These are phyloP conservation scores for Aspergillus sp. DNA, from an alignment of 2,329 filamentous ascomycete genomes.

Conservation along the genomic window DNA sequence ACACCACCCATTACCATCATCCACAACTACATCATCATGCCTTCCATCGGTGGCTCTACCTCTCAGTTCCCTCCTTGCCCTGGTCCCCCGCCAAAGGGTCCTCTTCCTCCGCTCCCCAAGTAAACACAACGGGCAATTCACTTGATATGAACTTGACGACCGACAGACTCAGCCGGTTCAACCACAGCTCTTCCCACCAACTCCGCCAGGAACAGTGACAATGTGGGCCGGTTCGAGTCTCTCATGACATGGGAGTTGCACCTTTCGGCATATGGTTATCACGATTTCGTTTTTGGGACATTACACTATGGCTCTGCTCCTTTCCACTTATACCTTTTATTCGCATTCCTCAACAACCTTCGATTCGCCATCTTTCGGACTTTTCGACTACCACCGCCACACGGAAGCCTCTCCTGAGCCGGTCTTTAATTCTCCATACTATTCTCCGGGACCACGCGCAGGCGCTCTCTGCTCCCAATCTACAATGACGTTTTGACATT, in stretches of 20 bases:
- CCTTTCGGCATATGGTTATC: constrained; percentile 32
- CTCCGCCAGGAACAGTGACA: constrained; percentile 2
- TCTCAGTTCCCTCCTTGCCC: constrained; percentile 44
- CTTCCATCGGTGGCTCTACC: constrained; percentile 35
- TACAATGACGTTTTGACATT: constrained; percentile 19
- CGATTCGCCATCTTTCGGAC: constrained; percentile 9
- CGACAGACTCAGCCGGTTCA: constrained; percentile 27
- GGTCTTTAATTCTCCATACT: constrained; percentile 5
- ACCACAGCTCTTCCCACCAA: constrained; percentile 22
- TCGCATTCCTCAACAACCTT: constrained; percentile 14
- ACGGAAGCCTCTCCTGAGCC: neutral
- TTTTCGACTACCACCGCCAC: constrained; percentile 12
- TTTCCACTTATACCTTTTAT: constrained; percentile 18
- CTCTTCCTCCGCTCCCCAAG: constrained; percentile 42
- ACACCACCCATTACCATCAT: constrained; percentile 1
- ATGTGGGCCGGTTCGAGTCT: constrained; percentile 19
- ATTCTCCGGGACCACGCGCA: constrained; percentile 15
- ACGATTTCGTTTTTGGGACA: constrained; percentile 34
- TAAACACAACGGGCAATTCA: constrained; percentile 29
- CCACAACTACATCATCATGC: constrained; percentile 30
- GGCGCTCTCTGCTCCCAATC: constrained; percentile 21
- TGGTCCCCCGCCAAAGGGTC: constrained; percentile 42
- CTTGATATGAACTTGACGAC: constrained; percentile 37
- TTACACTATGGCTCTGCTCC: constrained; percentile 25
- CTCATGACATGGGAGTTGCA: constrained; percentile 23